Evolutionary conservation across 2,329 filamentous ascomycete genomes (phyloP).

Genomic region (Cladosporium phlei): DNA sequence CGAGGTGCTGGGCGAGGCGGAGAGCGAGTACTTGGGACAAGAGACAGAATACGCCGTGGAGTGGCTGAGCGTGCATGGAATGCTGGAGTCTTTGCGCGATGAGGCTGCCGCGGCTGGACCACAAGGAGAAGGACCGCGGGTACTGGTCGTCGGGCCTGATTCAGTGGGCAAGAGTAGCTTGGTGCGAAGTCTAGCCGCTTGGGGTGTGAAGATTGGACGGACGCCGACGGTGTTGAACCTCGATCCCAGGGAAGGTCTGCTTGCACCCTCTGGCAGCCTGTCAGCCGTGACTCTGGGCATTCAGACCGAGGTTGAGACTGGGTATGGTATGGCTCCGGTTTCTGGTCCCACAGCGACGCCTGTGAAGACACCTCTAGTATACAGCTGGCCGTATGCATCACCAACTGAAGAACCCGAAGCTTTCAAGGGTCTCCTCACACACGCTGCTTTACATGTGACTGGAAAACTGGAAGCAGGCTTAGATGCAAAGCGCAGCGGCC

Average conservation of each 20-base stretch:
- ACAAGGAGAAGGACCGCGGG: slow-evolving; percentile 59
- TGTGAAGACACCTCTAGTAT: slow-evolving; percentile 86
- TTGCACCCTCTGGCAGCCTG: slow-evolving; percentile 63
- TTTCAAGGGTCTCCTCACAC: slow-evolving; percentile 69
- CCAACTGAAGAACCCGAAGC: slow-evolving; percentile 66
- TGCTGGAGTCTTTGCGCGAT: slow-evolving; percentile 68
- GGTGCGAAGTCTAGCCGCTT: slow-evolving; percentile 62
- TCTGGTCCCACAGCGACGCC: slow-evolving; percentile 83
- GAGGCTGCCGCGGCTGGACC: slow-evolving; percentile 39
- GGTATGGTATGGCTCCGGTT: slow-evolving; percentile 83
- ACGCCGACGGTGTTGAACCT: slow-evolving; percentile 77
- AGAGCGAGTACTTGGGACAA: slow-evolving; percentile 64
- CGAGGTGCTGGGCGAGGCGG: slow-evolving; percentile 68
- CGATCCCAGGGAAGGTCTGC: slow-evolving; percentile 66
- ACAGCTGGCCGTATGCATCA: slow-evolving; percentile 73
- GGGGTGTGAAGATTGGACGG: slow-evolving; percentile 74
- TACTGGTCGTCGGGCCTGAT: slow-evolving; percentile 75
- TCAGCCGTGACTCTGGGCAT: slow-evolving; percentile 83
- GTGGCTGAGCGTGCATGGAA: slow-evolving; percentile 82
- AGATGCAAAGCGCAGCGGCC: slow-evolving; percentile 65
- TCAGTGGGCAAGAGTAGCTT: slow-evolving; percentile 64
- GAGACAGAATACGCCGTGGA: slow-evolving; percentile 72
- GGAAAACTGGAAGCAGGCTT: slow-evolving; percentile 72
- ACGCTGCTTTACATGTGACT: slow-evolving; percentile 72
- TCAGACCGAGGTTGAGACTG: slow-evolving; percentile 77